phyloP scores from a whole-genome alignment of 495 filamentous ascomycete genomes.

The Penicillium turbatum region DNA sequence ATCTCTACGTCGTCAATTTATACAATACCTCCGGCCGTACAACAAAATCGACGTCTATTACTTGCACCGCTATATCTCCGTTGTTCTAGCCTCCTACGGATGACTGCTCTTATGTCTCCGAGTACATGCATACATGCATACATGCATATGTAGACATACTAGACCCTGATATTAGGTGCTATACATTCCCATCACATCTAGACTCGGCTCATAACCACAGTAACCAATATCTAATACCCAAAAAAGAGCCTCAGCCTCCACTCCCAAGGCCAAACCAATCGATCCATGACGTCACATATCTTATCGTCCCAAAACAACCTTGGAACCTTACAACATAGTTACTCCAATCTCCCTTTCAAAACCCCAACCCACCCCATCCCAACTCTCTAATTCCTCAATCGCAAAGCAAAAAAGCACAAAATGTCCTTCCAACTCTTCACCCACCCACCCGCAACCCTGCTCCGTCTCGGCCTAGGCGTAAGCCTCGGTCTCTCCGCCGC shows the following conservation, averaged over 20 bases:
- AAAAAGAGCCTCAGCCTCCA: not conserved
- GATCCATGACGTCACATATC: not conserved
- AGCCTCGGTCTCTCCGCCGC: conserved; percentile 33
- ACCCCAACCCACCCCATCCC: not conserved
- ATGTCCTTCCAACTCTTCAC: conserved; percentile 33
- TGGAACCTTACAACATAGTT: not conserved
- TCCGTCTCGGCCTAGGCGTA: conserved; percentile 41
- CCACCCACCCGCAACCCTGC: conserved; percentile 27
- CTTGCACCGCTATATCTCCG: not conserved
- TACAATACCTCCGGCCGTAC: no score
- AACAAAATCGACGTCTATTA: no score
- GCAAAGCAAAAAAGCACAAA: conserved; percentile 3
- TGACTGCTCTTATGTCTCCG: not conserved
- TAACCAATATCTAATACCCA: no score
- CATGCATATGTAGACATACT: not conserved
- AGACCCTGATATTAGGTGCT: no score
- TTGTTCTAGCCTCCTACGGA: no score
- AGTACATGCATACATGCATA: not conserved
- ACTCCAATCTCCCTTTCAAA: not conserved
- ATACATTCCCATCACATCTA: no score
- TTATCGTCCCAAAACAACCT: not conserved
- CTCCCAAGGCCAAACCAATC: not conserved
- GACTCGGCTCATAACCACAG: no score
- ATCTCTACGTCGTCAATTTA: no score
- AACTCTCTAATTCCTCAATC: conserved; percentile 1